phyloP scores from a whole-genome alignment of 1,284 basidiomycete species.

The Grifola frondosa region DNA sequence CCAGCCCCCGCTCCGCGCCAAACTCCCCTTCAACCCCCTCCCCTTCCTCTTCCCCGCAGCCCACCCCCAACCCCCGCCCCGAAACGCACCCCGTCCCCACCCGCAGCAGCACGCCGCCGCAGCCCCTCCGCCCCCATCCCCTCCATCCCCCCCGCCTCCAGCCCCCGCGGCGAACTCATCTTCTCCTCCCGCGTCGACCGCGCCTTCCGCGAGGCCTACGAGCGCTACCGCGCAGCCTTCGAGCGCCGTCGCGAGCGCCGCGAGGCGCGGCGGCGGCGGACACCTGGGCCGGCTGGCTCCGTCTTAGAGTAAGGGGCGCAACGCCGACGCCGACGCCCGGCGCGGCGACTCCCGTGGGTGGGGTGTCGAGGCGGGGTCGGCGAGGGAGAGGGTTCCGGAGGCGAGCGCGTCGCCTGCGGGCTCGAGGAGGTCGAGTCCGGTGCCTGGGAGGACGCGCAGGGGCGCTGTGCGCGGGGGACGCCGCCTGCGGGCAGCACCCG shows the following conservation, averaged over 20 bases:
- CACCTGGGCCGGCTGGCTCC: conserved; percentile 44
- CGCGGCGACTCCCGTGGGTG: conserved; percentile 12
- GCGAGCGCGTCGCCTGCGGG: conserved; percentile 38
- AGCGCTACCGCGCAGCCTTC: conserved; percentile 89
- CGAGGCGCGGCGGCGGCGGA: conserved; percentile 41
- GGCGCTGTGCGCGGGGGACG: no score
- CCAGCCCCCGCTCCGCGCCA: conserved; percentile 64
- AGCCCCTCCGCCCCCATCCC: conserved; percentile 55
- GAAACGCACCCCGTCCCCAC: conserved; percentile 38
- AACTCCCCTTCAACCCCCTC: conserved; percentile 63
- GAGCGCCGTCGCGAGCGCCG: conserved; percentile 78
- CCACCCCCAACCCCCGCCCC: conserved; percentile 39
- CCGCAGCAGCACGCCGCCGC: conserved; percentile 37
- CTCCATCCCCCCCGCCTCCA: conserved; percentile 84
- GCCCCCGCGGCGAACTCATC: conserved; percentile 94
- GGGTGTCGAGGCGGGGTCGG: conserved; percentile 8
- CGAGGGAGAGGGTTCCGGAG: conserved; percentile 18
- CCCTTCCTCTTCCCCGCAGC: conserved; percentile 66
- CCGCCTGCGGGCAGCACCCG: no score
- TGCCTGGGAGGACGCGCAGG: conserved; percentile 23
- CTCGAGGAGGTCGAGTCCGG: conserved; percentile 43
- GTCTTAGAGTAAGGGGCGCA: conserved; percentile 36
- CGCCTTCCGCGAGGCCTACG: conserved; percentile 87
- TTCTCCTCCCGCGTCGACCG: conserved; percentile 88
- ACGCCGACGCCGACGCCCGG: no score